Conservation (phyloP, 2,329 filamentous ascomycete species). For the Penicillium sp. region DNA sequence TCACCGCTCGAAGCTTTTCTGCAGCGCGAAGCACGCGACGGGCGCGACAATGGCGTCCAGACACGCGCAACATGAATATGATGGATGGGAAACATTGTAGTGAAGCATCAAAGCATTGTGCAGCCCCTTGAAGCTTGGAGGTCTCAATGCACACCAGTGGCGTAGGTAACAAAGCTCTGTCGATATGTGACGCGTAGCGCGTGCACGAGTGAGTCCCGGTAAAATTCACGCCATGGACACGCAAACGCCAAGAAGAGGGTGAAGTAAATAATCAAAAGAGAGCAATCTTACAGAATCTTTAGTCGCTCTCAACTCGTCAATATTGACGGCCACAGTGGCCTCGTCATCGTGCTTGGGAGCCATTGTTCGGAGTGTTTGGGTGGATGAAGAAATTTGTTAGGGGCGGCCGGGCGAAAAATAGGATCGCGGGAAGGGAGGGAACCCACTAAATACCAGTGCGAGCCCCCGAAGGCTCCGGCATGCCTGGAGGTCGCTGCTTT, state of each 20-base stretch:
- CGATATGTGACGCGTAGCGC: conserved; percentile 21
- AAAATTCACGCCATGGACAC: conserved; percentile 1
- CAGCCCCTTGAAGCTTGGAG: conserved; percentile 3
- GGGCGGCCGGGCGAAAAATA: conserved; percentile 20
- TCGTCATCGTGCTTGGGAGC: conserved; percentile 36
- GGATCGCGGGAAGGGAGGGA: too few species aligned
- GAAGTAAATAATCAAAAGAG: conserved; percentile 5
- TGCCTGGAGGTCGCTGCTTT: conserved; percentile 19
- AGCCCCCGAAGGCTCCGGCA: background rate
- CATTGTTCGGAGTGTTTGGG: conserved; percentile 38
- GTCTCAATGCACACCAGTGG: background rate
- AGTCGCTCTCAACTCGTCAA: conserved; percentile 73
- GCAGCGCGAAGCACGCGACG: background rate
- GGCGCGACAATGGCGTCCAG: background rate
- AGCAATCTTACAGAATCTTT: conserved; percentile 68
- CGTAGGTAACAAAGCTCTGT: conserved; percentile 9
- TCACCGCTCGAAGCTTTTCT: background rate
- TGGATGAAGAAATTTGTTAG: conserved; percentile 20
- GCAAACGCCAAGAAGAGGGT: conserved; percentile 6
- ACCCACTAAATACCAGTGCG: conserved; percentile 19
- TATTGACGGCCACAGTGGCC: conserved; percentile 46
- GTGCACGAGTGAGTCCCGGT: conserved; percentile 6
- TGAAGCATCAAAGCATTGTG: background rate
- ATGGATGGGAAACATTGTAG: background rate
- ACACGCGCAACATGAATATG: background rate